Evolutionary conservation across 116 monocot species (phyloP).

Genomic region (Dioscorea cayenensis): DNA sequence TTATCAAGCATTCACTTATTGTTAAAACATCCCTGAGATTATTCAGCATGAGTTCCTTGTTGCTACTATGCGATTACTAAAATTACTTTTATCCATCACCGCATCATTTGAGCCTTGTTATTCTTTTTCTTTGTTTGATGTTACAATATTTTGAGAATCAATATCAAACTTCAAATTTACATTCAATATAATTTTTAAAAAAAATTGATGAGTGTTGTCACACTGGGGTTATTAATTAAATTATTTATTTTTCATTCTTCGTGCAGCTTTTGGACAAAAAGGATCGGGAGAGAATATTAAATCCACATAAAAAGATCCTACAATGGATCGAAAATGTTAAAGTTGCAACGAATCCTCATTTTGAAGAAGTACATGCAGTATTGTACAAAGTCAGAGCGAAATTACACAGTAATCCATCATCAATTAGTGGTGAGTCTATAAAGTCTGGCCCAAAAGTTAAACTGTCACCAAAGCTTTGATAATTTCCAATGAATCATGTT

Average conservation of each 20-base stretch:
- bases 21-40: neutral
- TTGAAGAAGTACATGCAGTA: conserved; percentile 55
- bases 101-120: neutral
- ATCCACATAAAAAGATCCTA: conserved; percentile 43
- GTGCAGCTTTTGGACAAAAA: conserved; percentile 58
- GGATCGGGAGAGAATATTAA: conserved; percentile 48
- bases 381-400: conserved; percentile 37
- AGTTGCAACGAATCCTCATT: conserved; percentile 59
- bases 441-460: neutral
- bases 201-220: too few species aligned
- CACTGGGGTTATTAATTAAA: neutral
- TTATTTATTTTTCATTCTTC: neutral
- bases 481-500: neutral
- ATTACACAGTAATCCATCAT: conserved; percentile 1
- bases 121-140: neutral
- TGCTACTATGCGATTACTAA: neutral
- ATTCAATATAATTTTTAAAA: neutral
- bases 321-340: conserved; percentile 82
- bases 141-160: neutral
- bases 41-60: neutral
- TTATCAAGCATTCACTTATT: neutral
- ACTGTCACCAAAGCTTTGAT: conserved; percentile 6
- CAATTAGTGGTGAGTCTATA: neutral
- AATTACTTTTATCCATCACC: neutral
- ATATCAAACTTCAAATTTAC: neutral